Base-by-base conservation (phyloP, 495 filamentous ascomycete genomes). In the Apiosordaria backusii region DNA sequence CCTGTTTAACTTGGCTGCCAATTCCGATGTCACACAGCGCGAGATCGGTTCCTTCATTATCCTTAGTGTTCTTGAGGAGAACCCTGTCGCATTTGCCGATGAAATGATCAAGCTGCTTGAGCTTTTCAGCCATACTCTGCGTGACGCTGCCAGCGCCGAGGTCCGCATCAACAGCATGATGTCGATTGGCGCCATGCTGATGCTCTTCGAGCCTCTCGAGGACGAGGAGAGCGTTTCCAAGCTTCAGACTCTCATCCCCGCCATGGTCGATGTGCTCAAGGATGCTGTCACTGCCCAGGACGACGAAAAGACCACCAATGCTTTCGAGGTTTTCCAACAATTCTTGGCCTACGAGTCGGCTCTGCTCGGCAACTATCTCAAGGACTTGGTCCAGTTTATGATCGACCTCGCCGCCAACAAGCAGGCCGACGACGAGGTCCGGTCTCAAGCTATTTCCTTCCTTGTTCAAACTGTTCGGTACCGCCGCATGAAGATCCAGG, bases 281-380 rank as follows among this genome's bases (percentile, higher is more conserved):
- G 83, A 88, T 57, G 85, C 90, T 23, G 88, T 98, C 62, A 85
- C 90, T 68, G 82, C 84, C 27, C 84, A 86, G 9, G 89, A 98
- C 72, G 94, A 97, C 67, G 93, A 96, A 69, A 89, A 88, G 67
- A 85, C 89, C 60, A 90, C 92, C 78, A 90, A 94, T 72, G 89
- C 89, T 5, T 99, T 99, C 72, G 95, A 99, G 76, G 93, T 97
- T 61, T 97, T 99, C 85, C 96, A 99, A 80, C 97, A 91, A 35
- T 86, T 98, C 65, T 83, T 99, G 29, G 91, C 91, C 66, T 96
- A 91, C 74, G 93, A 98, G 71, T 87, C 89, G 24, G 84, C 89
- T n/a, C 82, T 98, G 27, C 80, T 97, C 25, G 90, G 88, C 65
- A 82, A 84, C 45, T 92, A 97, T 79, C 93, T 99, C 76, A 90